phyloP scores from a whole-genome alignment of 768 basidiomycete genomes.

The Boletus patriciae region DNA sequence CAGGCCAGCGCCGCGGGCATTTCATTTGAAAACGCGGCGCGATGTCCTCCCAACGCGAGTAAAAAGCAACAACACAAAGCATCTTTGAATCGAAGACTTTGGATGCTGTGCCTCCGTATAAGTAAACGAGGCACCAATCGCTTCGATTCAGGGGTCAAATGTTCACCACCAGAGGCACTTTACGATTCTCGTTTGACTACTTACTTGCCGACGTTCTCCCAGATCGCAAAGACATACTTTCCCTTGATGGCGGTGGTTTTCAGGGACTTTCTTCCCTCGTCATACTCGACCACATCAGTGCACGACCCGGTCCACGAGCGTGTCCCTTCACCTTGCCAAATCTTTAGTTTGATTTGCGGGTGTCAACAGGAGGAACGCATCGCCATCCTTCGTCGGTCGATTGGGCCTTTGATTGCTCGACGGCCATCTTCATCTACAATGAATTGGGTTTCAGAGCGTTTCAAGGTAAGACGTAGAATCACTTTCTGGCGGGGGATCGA shows the following conservation, averaged over 20 bases:
- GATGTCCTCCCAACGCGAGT: too few species aligned
- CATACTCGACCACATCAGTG: background rate
- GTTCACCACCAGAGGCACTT: too few species aligned
- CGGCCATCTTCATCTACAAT: background rate
- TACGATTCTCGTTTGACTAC: too few species aligned
- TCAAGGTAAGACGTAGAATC: background rate
- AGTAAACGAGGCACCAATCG: too few species aligned
- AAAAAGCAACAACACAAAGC: too few species aligned
- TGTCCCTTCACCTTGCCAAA: background rate
- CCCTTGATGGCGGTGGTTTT: background rate
- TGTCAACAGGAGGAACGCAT: background rate
- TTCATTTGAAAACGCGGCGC: too few species aligned
- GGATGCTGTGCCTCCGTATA: too few species aligned
- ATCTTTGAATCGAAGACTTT: too few species aligned
- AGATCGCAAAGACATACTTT: too few species aligned
- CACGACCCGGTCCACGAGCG: background rate
- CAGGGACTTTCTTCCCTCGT: too few species aligned
- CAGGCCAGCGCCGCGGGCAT: too few species aligned
- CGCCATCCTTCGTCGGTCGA: background rate
- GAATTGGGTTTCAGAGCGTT: background rate
- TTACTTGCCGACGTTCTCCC: too few species aligned
- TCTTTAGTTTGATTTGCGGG: background rate
- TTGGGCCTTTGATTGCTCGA: background rate
- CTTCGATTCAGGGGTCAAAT: background rate
- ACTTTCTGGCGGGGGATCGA: background rate